A percentile compares a stretch with the other conserved stretches of the same genome.
These are phyloP conservation scores for Arthrobotrys sinensis DNA, from an alignment of 2,329 filamentous ascomycete species.

Conservation along the genomic window DNA sequence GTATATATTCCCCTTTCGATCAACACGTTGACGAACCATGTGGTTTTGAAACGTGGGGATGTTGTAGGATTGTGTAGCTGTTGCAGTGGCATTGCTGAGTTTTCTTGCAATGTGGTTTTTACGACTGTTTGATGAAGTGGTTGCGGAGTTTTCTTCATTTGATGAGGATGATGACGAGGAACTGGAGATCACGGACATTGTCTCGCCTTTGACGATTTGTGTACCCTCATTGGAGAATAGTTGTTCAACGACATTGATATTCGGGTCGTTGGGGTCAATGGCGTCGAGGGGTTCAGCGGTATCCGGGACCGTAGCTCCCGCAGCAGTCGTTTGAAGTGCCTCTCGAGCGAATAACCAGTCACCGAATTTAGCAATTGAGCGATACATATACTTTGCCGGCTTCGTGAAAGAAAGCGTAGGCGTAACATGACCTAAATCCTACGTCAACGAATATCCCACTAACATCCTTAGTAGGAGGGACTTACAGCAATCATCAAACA, in stretches of 20 bases:
- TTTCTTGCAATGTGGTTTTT: constrained; percentile 37
- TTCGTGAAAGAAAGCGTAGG: constrained; percentile 94
- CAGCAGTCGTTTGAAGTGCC: constrained; percentile 15
- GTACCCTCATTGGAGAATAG: constrained; percentile 44
- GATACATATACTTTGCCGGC: constrained; percentile 97
- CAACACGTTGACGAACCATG: constrained; percentile 93
- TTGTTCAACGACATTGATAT: constrained; percentile 27
- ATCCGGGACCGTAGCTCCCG: constrained; percentile 20
- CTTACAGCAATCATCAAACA: constrained; percentile 91
- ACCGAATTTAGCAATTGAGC: constrained; percentile 91
- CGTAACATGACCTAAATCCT: constrained; percentile 67
- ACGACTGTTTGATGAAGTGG: background rate
- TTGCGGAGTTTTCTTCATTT: background rate
- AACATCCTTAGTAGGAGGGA: background rate
- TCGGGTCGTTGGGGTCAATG: background rate
- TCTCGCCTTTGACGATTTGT: constrained; percentile 38
- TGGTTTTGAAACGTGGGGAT: constrained; percentile 76
- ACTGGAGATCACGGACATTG: constrained; percentile 46
- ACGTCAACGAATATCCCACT: background rate
- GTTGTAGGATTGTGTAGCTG: constrained; percentile 13
- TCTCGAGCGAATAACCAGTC: constrained; percentile 88
- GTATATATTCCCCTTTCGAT: constrained; percentile 81
- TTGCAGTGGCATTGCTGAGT: constrained; percentile 1
- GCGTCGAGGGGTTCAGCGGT: constrained; percentile 6
- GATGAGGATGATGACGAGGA: constrained; percentile 37